These are phyloP conservation scores for Candolleomyces eurysporus DNA, from an alignment of 768 basidiomycete species.

Conservation along the genomic window DNA sequence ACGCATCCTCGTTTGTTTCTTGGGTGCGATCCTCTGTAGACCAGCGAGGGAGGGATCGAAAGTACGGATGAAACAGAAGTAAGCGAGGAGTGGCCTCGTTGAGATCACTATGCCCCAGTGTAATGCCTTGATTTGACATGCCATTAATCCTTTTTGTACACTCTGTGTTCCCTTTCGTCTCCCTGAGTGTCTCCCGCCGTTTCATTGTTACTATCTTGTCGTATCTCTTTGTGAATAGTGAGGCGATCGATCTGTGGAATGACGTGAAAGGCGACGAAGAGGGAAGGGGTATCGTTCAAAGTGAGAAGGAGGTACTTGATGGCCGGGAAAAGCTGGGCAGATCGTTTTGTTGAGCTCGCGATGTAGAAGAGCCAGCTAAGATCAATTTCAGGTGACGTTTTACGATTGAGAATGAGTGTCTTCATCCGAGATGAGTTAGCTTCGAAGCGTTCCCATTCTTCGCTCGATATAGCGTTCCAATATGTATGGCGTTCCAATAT, in stretches of 20 bases:
- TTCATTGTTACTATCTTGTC: too few relatives aligned
- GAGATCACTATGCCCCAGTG: too few relatives aligned
- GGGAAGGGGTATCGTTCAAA: background rate
- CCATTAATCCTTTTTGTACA: too few relatives aligned
- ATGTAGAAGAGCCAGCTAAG: background rate
- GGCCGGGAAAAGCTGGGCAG: background rate
- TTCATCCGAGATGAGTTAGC: background rate
- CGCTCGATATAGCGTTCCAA: background rate
- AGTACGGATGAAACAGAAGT: too few relatives aligned
- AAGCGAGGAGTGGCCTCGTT: too few relatives aligned
- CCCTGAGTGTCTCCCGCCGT: too few relatives aligned
- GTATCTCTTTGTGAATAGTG: background rate
- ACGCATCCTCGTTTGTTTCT: too few relatives aligned
- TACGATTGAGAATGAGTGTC: background rate
- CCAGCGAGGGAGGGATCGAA: too few relatives aligned
- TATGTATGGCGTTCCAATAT: background rate
- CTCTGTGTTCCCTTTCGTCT: too few relatives aligned
- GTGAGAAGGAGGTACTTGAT: background rate
- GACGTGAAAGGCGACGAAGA: background rate
- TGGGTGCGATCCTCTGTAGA: too few relatives aligned
- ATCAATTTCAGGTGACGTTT: background rate
- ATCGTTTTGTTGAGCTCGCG: background rate
- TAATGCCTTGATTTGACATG: too few relatives aligned
- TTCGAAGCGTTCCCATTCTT: background rate
- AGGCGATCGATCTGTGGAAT: background rate